Percentiles rank a stretch among this genome's conserved stretches.
These are phyloP conservation scores for Zygnema circumcarinatum DNA, from an alignment of 139 green algal genomes.

Conservation along the genomic window DNA sequence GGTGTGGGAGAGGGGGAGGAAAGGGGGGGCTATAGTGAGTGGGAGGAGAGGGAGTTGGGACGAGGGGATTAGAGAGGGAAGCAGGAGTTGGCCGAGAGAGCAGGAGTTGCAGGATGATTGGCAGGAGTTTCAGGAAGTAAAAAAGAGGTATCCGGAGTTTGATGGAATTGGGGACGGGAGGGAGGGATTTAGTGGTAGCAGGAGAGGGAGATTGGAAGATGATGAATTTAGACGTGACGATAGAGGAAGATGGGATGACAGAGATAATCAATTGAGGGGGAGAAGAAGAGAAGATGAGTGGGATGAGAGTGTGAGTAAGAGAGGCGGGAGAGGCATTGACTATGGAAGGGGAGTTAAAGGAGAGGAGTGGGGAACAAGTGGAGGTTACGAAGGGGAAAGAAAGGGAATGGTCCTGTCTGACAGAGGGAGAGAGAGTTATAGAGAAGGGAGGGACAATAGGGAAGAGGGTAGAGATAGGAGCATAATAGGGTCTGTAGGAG, in stretches of 20 bases:
- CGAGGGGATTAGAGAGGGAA: background rate
- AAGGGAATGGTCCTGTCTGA: background rate
- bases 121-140: background rate
- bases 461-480: background rate
- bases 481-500: slow-evolving; percentile 2
- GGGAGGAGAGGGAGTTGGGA: slow-evolving; percentile 30
- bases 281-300: too few species aligned
- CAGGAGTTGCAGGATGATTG: background rate
- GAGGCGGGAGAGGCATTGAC: too few species aligned
- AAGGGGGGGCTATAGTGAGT: background rate
- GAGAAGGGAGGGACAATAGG: background rate
- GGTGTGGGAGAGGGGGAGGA: slow-evolving; percentile 20
- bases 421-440: background rate
- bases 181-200: background rate
- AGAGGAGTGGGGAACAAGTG: background rate
- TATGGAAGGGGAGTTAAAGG: background rate
- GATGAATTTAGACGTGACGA: background rate
- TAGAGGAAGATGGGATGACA: background rate
- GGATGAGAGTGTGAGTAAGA: too few species aligned
- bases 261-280: background rate
- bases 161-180: background rate
- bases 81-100: background rate
- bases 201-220: background rate
- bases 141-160: background rate
- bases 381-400: background rate